Evolutionary conservation across 495 filamentous ascomycete species (phyloP), one percentile per base, ranked within the genome.

Genomic region (Aspergillus steynii): DNA sequence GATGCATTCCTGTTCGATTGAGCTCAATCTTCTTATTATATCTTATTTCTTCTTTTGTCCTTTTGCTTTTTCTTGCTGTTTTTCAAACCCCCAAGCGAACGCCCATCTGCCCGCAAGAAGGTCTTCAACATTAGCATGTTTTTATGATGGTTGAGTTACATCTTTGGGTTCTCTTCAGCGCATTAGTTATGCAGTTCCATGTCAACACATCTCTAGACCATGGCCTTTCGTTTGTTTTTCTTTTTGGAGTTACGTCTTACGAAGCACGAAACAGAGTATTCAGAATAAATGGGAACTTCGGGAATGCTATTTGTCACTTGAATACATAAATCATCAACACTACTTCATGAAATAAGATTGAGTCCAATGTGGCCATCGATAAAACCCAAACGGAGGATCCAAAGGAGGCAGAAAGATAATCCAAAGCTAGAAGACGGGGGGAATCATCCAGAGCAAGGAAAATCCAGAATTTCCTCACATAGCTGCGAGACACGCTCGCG

Each of bases 261-360:
- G 1, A 50, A 50, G 20, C 49, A 27, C 9, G 15, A 14, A 50
- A 50, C 26, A 20, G n/a, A 31, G 14, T 7, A 34, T 53, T 25
- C 9, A 50, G 29, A 34, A 34, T 46, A 46, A 28, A 47, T 29
- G 28, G 12, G 50, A 34, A 58, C 27, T 49, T 34, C 12, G 27
- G 50, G 55, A 50, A 55, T 1, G 52, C 29, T 61, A 56, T 52
- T 61, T 51, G 34, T 50, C 46, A 61, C 47, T 56, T n/a, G 47
- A 56, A 52, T 42, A 56, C 47, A 61, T 56, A 50, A 56, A 56
- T 53, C 58, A 31, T 65, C 34, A 67, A 67, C 34, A 65, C 34
- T 49, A 32, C 31, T 48, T 54, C 46, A 52, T 46, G 29, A 58
- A 61, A 50, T 27, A 7, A 8, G n/a, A 42, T 29, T 12, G 14